Evolutionary conservation across 106 monocot genomes (phyloP).

Genomic region (Phalaenopsis aphrodite): DNA sequence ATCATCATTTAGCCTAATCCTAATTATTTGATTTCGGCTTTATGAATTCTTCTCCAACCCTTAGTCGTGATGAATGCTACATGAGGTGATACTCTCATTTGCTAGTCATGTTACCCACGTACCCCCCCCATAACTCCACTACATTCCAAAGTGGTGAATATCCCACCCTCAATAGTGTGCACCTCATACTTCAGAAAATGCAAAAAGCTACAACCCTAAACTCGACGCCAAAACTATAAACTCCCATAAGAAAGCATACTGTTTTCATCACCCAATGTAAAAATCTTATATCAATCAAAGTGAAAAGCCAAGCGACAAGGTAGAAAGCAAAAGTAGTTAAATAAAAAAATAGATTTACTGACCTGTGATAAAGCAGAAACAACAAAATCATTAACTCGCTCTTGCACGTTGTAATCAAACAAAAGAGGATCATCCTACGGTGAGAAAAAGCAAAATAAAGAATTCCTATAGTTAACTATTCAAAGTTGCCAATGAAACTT

Average conservation of each 20-base stretch:
- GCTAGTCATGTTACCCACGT: too few relatives aligned
- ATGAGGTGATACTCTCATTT: too few relatives aligned
- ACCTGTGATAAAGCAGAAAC: slow-evolving; percentile 83
- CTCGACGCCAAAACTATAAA: neutral
- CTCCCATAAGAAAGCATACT: too few relatives aligned
- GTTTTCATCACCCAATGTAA: too few relatives aligned
- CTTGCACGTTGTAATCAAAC: slow-evolving; percentile 96
- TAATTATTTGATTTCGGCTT: neutral
- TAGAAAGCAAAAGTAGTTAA: neutral
- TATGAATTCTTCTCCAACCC: neutral
- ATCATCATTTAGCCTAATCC: neutral
- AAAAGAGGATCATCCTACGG: slow-evolving; percentile 81
- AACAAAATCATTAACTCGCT: slow-evolving; percentile 95
- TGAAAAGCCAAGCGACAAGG: neutral
- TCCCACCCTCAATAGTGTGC: too few relatives aligned
- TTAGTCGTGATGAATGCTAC: neutral
- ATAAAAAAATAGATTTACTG: slow-evolving; percentile 1
- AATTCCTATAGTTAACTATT: slow-evolving; percentile 2
- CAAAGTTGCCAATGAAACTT: slow-evolving; percentile 4
- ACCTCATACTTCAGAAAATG: neutral
- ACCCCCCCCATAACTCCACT: too few relatives aligned
- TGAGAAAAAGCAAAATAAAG: slow-evolving; percentile 6
- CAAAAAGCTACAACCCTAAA: neutral
- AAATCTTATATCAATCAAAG: neutral
- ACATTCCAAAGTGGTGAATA: too few relatives aligned